phyloP scores from a whole-genome alignment of 805 yeast species.

The Lipomyces starkeyi region DNA sequence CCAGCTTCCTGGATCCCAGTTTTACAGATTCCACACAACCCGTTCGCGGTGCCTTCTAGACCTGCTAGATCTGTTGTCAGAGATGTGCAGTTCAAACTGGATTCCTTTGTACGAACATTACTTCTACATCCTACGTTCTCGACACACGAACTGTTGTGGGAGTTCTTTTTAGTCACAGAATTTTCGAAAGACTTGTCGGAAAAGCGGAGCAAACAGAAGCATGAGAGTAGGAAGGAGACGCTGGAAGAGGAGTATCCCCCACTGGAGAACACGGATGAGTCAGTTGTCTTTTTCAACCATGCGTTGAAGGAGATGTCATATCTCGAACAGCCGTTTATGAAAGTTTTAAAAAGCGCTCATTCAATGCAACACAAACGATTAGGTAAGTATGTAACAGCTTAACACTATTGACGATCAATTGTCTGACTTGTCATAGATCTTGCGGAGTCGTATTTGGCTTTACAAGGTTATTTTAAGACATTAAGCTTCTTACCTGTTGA shows the following conservation, averaged over 20 bases:
- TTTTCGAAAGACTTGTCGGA: constrained; percentile 48
- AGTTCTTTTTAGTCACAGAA: constrained; percentile 49
- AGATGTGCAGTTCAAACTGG: constrained; percentile 55
- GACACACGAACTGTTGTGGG: constrained; percentile 52
- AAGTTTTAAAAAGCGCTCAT: constrained; percentile 17
- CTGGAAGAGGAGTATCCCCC: constrained; percentile 36
- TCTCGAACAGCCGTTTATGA: constrained; percentile 26
- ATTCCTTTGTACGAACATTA: constrained; percentile 55
- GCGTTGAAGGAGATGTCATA: constrained; percentile 33
- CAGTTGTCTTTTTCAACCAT: constrained; percentile 35
- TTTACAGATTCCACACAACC: constrained; percentile 41
- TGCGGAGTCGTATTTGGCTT: constrained; percentile 33
- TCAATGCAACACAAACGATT: constrained; percentile 26
- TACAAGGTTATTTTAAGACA: constrained; percentile 23
- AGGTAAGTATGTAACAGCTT: constrained; percentile 9
- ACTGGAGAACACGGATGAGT: constrained; percentile 35
- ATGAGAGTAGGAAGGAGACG: constrained; percentile 44
- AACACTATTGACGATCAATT: not conserved
- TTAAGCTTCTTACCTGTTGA: constrained; percentile 21
- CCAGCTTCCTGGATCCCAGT: constrained; percentile 50
- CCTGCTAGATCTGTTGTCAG: constrained; percentile 43
- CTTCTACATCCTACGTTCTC: constrained; percentile 48
- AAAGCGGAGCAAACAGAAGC: constrained; percentile 43
- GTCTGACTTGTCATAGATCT: constrained; percentile 20
- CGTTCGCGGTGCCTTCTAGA: constrained; percentile 44